Evolutionary conservation across 2,329 filamentous ascomycete genomes (phyloP), one percentile per base, ranked within the genome.

Genomic region (Alternaria solani): DNA sequence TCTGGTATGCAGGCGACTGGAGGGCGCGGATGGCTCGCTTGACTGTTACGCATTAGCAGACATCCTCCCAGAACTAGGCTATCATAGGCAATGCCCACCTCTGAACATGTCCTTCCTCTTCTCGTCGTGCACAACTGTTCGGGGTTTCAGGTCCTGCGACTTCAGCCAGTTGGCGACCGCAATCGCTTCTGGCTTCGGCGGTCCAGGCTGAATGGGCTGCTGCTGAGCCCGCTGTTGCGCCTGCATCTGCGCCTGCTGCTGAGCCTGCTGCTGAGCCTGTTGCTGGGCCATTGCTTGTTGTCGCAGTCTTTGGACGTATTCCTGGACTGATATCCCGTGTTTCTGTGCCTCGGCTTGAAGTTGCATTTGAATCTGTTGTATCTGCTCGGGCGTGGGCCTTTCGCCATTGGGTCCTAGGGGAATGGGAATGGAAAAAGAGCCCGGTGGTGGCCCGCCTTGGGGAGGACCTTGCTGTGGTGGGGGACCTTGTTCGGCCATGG

Each of bases 51-150:
- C 3, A 20, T 68, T 43, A 64, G 47, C 23, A 43, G 12, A 5
- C 12, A 25, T 12, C n/a, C 36, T 36, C 7, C 28, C 11, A 30
- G 28, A 30, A 30, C 9, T 30, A 30, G 28, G 28, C 11, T 30
- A 8, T 30, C 28, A 11, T 11, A 30, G 9, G 9, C 11, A 30
- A 55, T 49, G 26, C 34, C 18, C 83, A 94, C 93, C 93, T 85
- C 90, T 91, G 81, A 99, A 98, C 92, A 99, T 96, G 68, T 99
- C 94, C 82, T 97, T 98, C 73, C 95, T 88, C 85, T 97, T 94
- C 72, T 95, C 95, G 68, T 97, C 94, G 67, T 98, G 87, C 66
- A 99, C 96, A 78, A 92, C 94, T 18, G 94, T 97, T 65, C 95
- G 86, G 18, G 87, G 86, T 86, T 99, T 99, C 66, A 99, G 82